Evolutionary conservation across 176 grass and related monocot genomes (phyloP).

Genomic region (Musa itinerans): DNA sequence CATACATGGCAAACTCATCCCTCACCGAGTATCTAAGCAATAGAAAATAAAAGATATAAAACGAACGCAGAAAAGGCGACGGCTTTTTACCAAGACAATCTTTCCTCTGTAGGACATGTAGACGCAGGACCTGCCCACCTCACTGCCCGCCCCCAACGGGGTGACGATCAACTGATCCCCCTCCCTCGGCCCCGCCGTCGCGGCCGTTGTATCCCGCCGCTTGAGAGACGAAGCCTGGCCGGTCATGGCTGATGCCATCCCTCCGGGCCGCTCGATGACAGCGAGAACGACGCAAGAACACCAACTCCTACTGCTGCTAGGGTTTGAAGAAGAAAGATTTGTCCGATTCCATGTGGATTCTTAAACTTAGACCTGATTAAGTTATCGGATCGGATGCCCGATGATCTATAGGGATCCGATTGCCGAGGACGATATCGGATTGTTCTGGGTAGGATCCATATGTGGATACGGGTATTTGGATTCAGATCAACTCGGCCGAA

Average conservation of each 20-base stretch:
- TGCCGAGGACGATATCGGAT: no score
- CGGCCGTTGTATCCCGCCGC: conserved; percentile 8
- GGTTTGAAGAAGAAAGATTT: neutral
- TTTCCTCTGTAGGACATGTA: conserved; percentile 94
- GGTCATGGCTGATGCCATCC: conserved; percentile 27
- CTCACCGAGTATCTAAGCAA: neutral
- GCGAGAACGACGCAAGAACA: no score
- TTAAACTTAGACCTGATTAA: neutral
- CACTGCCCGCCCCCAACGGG: conserved; percentile 80
- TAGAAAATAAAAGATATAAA: no score
- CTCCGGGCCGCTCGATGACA: neutral
- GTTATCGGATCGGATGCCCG: neutral
- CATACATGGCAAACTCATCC: neutral
- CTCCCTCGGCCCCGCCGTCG: conserved; percentile 18
- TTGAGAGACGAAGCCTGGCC: conserved; percentile 7
- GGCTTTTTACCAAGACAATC: conserved; percentile 50
- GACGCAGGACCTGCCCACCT: conserved; percentile 95
- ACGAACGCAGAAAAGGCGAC: neutral
- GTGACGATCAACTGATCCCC: conserved; percentile 64
- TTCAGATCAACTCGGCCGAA: no score
- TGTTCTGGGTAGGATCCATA: no score
- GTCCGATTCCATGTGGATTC: no score
- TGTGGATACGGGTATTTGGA: no score
- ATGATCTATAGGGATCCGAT: neutral
- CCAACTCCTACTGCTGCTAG: neutral